A percentile compares a stretch with the other conserved stretches of the same genome.
phyloP scores from a whole-genome alignment of 768 basidiomycete species.

The Mycena alexandri region DNA sequence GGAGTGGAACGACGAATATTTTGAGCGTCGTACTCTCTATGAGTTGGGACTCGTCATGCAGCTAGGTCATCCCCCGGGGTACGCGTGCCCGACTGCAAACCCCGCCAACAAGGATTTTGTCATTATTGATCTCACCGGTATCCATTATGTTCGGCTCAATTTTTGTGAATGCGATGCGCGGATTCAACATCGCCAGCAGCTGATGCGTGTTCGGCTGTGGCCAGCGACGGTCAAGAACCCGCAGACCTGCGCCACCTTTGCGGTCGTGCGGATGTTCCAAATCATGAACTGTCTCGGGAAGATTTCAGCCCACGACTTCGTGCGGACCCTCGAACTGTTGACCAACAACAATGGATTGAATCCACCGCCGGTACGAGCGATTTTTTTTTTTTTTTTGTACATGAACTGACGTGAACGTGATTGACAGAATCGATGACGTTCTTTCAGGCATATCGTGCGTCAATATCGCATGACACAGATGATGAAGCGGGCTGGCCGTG shows the following conservation, averaged over 20 bases:
- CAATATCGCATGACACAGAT: background rate
- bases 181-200: conserved; percentile 13
- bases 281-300: no score
- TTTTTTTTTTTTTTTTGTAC: background rate
- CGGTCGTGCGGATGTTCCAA: no score
- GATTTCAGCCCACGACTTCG: no score
- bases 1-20: background rate
- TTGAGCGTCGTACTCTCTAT: background rate
- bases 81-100: no score
- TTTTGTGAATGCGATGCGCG: conserved; percentile 13
- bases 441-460: conserved; percentile 9
- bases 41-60: conserved; percentile 4
- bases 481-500: conserved; percentile 1
- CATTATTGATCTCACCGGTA: background rate
- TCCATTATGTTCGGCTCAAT: background rate
- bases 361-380: conserved; percentile 1
- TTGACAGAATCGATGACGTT: conserved; percentile 5
- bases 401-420: background rate
- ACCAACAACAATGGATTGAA: conserved; percentile 17
- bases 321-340: background rate
- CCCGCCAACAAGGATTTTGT: background rate
- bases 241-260: background rate
- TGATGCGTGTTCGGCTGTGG: conserved; percentile 26
- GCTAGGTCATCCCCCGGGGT: conserved; percentile 5
- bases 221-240: conserved; percentile 26